Evolutionary conservation across 108 stramenopile genomes (phyloP).

Genomic region (Cyclostephanos tholiformis): DNA sequence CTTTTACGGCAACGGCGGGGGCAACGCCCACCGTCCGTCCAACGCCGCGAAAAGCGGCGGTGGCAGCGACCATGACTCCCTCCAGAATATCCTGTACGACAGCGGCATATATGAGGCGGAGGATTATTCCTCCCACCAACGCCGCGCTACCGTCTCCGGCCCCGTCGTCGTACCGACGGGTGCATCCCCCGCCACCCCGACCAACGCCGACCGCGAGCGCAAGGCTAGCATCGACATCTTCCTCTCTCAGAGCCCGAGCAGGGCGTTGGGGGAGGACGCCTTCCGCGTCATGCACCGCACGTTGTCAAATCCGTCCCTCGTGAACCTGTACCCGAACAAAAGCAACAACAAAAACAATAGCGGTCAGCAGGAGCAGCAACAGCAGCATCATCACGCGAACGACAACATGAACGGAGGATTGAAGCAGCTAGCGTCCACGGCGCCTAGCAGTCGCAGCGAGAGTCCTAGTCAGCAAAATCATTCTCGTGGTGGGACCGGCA

Average conservation of each 20-base stretch:
- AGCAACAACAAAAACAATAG: too few relatives aligned
- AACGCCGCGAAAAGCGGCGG: slow-evolving; percentile 10
- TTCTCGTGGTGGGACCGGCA: not conserved
- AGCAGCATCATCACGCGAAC: not conserved
- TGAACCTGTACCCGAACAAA: slow-evolving; percentile 20
- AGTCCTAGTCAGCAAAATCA: slow-evolving; percentile 18
- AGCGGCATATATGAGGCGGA: slow-evolving; percentile 43
- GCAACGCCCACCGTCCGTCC: slow-evolving; percentile 14
- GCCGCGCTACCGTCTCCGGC: slow-evolving; percentile 8
- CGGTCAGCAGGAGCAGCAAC: not conserved
- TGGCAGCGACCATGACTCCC: slow-evolving; percentile 30
- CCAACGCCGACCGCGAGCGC: slow-evolving; percentile 39
- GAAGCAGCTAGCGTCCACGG: slow-evolving; percentile 43
- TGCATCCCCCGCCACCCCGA: slow-evolving; percentile 9
- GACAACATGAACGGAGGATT: not conserved
- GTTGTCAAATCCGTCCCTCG: slow-evolving; percentile 30
- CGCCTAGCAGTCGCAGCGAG: slow-evolving; percentile 50
- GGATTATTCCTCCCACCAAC: not conserved
- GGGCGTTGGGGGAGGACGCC: slow-evolving; percentile 81
- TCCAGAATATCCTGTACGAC: slow-evolving; percentile 44
- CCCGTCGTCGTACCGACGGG: not conserved
- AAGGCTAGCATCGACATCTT: slow-evolving; percentile 75
- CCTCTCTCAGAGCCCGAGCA: slow-evolving; percentile 79
- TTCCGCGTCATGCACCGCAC: slow-evolving; percentile 55
- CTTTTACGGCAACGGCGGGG: slow-evolving; percentile 13